These are phyloP conservation scores for Rhododendron mucronatum DNA, from an alignment of 148 eudicot genomes.

Conservation along the genomic window DNA sequence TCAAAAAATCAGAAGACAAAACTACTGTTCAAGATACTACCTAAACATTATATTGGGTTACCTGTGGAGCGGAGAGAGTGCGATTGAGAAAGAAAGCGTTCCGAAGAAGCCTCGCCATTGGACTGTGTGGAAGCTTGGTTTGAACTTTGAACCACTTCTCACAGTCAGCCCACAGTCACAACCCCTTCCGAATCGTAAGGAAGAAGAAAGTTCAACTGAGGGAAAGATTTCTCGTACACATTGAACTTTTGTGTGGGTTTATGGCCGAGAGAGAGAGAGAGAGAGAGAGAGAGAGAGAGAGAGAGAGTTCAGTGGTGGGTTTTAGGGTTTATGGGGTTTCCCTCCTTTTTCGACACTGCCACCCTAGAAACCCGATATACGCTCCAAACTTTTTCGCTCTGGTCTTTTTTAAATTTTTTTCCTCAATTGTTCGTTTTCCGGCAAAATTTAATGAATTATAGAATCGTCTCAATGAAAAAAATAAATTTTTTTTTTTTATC, in stretches of 20 bases:
- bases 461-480: too few species aligned
- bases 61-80: constrained; percentile 22
- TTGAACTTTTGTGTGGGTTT: neutral
- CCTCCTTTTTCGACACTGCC: neutral
- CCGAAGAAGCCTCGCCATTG: constrained; percentile 54
- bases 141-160: neutral
- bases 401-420: too few species aligned
- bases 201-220: neutral
- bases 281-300: neutral
- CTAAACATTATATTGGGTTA: neutral
- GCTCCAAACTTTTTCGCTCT: too few species aligned
- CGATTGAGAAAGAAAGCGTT: constrained; percentile 30
- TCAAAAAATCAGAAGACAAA: neutral
- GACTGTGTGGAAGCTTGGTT: neutral
- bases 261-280: neutral
- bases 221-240: neutral
- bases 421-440: too few species aligned
- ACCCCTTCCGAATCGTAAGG: neutral
- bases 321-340: constrained; percentile 21
- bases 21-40: neutral
- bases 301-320: neutral
- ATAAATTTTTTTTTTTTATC: too few species aligned
- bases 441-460: too few species aligned
- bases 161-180: neutral
- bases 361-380: neutral